Conservation (phyloP, 495 filamentous ascomycete species). For the Lasiosphaeria ovina region DNA sequence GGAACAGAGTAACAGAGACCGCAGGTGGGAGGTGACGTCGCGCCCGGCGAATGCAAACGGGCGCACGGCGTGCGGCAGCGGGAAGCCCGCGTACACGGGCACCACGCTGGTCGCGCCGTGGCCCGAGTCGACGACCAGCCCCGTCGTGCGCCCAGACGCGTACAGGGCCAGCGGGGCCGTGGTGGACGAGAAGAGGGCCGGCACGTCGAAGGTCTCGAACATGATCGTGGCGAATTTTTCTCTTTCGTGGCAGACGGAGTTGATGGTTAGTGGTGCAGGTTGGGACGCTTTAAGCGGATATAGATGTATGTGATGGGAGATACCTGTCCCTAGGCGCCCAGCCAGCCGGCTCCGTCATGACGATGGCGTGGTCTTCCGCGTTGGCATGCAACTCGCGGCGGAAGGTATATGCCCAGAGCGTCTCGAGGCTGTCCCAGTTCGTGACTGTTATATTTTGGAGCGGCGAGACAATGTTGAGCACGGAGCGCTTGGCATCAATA, state of each 20-base stretch:
- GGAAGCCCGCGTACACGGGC: slow-evolving; percentile 2
- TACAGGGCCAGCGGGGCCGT: background rate
- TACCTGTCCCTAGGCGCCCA: background rate
- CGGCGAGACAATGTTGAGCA: background rate
- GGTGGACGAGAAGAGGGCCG: background rate
- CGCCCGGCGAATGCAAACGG: background rate
- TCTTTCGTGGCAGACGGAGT: background rate
- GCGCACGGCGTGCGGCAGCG: background rate
- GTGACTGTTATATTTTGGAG: background rate
- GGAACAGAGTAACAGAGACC: background rate
- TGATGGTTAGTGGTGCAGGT: too few relatives aligned
- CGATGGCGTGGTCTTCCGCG: background rate
- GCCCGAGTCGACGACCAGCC: background rate
- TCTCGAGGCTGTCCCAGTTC: background rate
- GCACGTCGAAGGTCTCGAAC: background rate
- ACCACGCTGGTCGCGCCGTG: background rate
- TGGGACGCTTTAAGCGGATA: background rate
- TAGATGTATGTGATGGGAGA: background rate
- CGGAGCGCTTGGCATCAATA: background rate
- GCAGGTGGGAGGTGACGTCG: background rate
- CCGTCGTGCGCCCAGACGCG: slow-evolving; percentile 1
- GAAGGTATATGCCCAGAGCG: background rate
- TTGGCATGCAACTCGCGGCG: background rate
- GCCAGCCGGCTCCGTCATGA: background rate
- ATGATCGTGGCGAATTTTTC: background rate